Base-by-base conservation (phyloP, 345 rosid species). In the Eutrema yunnanense region DNA sequence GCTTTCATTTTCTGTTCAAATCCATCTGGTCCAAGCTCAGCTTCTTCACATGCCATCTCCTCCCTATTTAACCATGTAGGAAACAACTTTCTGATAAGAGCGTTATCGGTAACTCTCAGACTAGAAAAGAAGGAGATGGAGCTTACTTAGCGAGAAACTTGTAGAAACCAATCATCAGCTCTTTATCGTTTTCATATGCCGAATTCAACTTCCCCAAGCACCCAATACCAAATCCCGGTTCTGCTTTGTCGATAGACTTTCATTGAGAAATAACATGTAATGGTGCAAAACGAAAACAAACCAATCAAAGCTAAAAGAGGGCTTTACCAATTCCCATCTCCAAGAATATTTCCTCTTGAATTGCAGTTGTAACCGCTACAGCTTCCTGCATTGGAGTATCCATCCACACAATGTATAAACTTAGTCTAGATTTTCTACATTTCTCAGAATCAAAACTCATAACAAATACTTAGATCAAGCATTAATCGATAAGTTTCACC, bases 41-140 rank as follows among this genome's bases (percentile, higher is more conserved):
- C 96, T 85, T 90, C 97, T 67, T 86, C 93, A 76, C 96, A 90
- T 50, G 79, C 92, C 66, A 81, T 73, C 80, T 87, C 96, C 72
- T 88, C 98, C 63, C 92, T 90, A 71, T 41, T 22, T 19, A 50
- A 30, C 22, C 9, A 8, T 67, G 5, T n/a, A 62, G n/a, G n/a
- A 2, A 3, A 13, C 56, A 27, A 27, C 10, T 59, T 46, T 3
- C n/a, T 2, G 58, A 33, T 5, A 36, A 13, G 6, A 9, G 2
- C 13, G 8, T 48, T 10, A 40, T 19, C 12, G 8, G 26, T 49
- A 8, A 13, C 27, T 27, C 14, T 1, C 33, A 32, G 49, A 41
- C 41, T 9, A 54, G 10, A 12, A 47, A 40, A 36, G 69, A 71
- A 6, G 48, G 47, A 65, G 53, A 78, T 70, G 38, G 56, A 68